Conservation (phyloP, 2,329 filamentous ascomycete species). For the Trichoderma afroharzianum region DNA sequence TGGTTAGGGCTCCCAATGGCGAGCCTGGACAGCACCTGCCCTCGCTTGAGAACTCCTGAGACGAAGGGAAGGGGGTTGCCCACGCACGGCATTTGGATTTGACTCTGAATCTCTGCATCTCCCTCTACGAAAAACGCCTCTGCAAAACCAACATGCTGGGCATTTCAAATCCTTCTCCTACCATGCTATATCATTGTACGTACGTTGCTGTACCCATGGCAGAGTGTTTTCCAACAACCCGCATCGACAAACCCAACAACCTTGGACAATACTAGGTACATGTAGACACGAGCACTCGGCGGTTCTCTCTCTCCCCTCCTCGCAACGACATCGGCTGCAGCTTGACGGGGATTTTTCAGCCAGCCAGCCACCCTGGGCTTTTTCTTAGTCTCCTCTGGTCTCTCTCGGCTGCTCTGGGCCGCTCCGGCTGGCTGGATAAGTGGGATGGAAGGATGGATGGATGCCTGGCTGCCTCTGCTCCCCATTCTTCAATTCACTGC, state of each 20-base stretch:
- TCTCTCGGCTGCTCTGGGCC: background rate
- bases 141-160: background rate
- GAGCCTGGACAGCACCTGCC: background rate
- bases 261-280: background rate
- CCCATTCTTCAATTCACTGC: background rate
- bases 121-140: background rate
- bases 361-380: background rate
- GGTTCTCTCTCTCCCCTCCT: background rate
- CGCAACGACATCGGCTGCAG: background rate
- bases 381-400: background rate
- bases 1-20: background rate
- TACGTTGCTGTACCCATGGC: background rate
- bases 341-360: background rate
- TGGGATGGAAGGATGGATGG: background rate
- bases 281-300: background rate
- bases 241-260: background rate
- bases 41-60: background rate
- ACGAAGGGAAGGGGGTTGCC: background rate
- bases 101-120: background rate
- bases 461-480: background rate
- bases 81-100: background rate
- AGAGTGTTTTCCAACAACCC: background rate
- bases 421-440: constrained; percentile 3
- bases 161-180: background rate
- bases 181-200: background rate